Conservation (phyloP, 768 basidiomycete species). For the Hygrophoropsis aurantiaca region DNA sequence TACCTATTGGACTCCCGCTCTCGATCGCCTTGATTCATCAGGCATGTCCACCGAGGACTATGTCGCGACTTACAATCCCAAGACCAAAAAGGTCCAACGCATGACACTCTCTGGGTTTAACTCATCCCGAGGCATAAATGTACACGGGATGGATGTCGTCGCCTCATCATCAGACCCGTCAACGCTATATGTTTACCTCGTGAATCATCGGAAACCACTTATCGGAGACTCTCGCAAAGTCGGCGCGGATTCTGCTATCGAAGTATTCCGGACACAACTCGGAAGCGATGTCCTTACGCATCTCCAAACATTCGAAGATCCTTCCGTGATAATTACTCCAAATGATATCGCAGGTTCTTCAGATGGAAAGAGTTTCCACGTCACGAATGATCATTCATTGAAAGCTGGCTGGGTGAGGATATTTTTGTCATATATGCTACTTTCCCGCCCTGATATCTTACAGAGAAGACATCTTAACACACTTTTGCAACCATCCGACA, state of each 20-base stretch:
- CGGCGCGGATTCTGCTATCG: constrained; percentile 73
- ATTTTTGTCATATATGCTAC: neutral
- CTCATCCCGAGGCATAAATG: constrained; percentile 41
- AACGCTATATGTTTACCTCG: constrained; percentile 62
- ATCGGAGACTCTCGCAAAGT: constrained; percentile 35
- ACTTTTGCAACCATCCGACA: constrained; percentile 33
- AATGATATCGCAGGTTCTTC: constrained; percentile 70
- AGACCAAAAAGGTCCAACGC: constrained; percentile 42
- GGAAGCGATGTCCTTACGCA: constrained; percentile 47
- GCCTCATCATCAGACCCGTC: constrained; percentile 46
- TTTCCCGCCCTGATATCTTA: neutral
- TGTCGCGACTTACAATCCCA: constrained; percentile 59
- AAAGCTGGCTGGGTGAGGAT: constrained; percentile 55
- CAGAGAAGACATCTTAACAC: constrained; percentile 23
- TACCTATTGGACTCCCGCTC: constrained; percentile 51
- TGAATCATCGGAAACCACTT: constrained; percentile 66
- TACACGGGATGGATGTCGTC: constrained; percentile 73
- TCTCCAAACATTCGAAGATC: constrained; percentile 56
- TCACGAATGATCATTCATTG: constrained; percentile 64
- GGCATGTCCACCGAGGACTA: constrained; percentile 48
- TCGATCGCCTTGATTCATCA: constrained; percentile 31
- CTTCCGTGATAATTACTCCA: constrained; percentile 53
- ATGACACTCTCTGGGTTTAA: constrained; percentile 43
- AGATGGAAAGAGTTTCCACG: constrained; percentile 64
- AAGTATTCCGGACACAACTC: constrained; percentile 60